Evolutionary conservation across 2,329 filamentous ascomycete species (phyloP).

Genomic region (Hymenotorrendiella dingleyae): DNA sequence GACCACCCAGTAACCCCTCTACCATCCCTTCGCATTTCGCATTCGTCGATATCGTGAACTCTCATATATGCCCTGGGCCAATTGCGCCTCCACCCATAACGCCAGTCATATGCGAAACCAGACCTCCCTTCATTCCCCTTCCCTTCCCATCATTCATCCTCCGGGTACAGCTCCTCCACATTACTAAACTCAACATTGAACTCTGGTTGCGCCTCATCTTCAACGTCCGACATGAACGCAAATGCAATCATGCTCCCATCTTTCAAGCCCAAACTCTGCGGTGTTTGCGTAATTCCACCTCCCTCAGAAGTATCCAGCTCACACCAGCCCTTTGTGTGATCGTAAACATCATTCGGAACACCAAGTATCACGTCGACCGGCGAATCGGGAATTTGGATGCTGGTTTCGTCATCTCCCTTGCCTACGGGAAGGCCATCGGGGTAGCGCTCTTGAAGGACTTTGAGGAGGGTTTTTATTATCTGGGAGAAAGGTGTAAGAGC

Average conservation of each 20-base stretch:
- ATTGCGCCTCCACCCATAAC: background rate
- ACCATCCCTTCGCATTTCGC: too few species aligned
- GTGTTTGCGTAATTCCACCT: constrained; percentile 31
- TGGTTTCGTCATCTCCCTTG: constrained; percentile 14
- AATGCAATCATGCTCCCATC: constrained; percentile 37
- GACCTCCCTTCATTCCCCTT: background rate
- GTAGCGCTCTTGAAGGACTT: constrained; percentile 51
- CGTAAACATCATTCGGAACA: constrained; percentile 40
- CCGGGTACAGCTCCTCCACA: constrained; percentile 20
- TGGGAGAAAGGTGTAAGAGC: constrained; percentile 49
- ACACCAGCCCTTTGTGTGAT: constrained; percentile 44
- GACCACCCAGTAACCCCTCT: too few species aligned
- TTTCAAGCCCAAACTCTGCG: constrained; percentile 32
- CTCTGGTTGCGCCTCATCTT: constrained; percentile 6
- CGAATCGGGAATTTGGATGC: constrained; percentile 33
- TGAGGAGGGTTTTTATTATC: constrained; percentile 53
- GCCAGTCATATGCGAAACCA: background rate
- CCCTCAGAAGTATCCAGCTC: constrained; percentile 32
- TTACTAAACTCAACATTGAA: constrained; percentile 23
- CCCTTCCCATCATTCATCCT: constrained; percentile 10
- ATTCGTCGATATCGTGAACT: too few species aligned
- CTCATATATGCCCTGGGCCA: too few species aligned
- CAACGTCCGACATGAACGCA: constrained; percentile 30
- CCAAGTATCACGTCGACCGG: constrained; percentile 41
- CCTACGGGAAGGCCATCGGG: constrained; percentile 43